These are phyloP conservation scores for Somion occarium DNA, from an alignment of 1,284 basidiomycete species.

Conservation along the genomic window DNA sequence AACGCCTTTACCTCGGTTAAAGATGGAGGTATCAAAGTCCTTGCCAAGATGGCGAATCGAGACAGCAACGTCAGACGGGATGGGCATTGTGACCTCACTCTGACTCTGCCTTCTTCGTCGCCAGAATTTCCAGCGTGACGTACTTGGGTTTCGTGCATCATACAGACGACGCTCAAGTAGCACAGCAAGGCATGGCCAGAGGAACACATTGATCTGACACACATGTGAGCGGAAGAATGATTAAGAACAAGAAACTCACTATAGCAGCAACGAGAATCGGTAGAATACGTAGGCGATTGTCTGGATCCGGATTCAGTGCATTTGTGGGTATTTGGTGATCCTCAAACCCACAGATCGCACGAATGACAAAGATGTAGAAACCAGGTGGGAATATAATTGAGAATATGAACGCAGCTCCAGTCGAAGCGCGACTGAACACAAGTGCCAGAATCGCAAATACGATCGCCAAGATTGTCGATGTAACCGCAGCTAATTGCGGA, in stretches of 20 bases:
- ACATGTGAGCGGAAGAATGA: background rate
- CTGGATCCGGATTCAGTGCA: conserved; percentile 52
- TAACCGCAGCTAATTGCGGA: conserved; percentile 69
- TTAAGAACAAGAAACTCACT: conserved; percentile 33
- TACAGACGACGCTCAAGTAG: conserved; percentile 59
- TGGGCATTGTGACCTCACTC: conserved; percentile 16
- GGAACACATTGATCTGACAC: conserved; percentile 56
- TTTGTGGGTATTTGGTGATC: conserved; percentile 47
- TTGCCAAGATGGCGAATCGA: conserved; percentile 58
- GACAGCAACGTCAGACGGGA: conserved; percentile 46
- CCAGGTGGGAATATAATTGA: conserved; percentile 71
- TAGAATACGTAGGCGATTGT: conserved; percentile 49
- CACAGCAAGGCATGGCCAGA: conserved; percentile 65
- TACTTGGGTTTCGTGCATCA: conserved; percentile 41
- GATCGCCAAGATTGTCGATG: conserved; percentile 60
- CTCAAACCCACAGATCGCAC: conserved; percentile 66
- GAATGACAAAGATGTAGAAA: conserved; percentile 70
- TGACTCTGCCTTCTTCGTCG: conserved; percentile 17
- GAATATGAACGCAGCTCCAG: conserved; percentile 52
- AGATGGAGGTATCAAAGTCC: conserved; percentile 44
- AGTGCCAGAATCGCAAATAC: conserved; percentile 68
- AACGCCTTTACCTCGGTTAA: conserved; percentile 31
- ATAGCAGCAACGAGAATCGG: conserved; percentile 60
- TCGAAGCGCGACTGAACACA: conserved; percentile 42
- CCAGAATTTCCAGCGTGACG: conserved; percentile 25